These are phyloP conservation scores for Rhodomyrtus tomentosa DNA, from an alignment of 345 rosid species.

Conservation along the genomic window DNA sequence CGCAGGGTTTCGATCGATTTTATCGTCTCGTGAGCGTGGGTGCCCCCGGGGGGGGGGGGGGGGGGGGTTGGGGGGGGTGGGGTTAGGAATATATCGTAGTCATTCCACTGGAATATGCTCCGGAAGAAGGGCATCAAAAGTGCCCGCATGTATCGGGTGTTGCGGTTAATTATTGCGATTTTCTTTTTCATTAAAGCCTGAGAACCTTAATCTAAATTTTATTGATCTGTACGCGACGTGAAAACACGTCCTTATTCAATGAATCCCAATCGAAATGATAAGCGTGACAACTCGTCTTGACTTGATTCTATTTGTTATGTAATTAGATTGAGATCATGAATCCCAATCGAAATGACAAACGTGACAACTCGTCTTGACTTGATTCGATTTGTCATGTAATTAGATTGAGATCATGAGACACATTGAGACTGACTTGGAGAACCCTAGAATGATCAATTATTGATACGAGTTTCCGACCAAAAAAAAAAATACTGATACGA, in stretches of 20 bases:
- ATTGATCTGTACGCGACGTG: fast-evolving
- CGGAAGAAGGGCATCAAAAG: not conserved
- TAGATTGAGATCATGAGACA: not conserved
- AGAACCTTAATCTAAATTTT: not conserved
- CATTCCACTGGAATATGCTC: not conserved
- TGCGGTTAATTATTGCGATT: not conserved
- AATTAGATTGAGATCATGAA: not conserved
- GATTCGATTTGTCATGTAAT: not conserved
- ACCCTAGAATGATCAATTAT: too few species aligned
- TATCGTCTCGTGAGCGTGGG: not conserved
- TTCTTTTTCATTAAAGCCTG: not conserved
- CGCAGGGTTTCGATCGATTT: not conserved
- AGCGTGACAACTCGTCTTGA: too few species aligned
- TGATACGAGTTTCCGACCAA: too few species aligned
- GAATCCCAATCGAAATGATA: not conserved
- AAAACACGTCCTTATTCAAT: not conserved
- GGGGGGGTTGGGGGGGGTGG: not conserved
- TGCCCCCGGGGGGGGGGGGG: not conserved
- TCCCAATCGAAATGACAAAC: not conserved
- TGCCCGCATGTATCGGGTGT: not conserved
- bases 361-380: too few species aligned
- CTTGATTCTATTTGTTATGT: not conserved
- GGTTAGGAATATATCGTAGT: not conserved
- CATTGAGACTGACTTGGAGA: too few species aligned
- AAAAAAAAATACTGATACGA: too few species aligned